Evolutionary conservation across 192 early-diverging fungal species (phyloP), one percentile per base, ranked within the genome.

Genomic region (Rhizoclosmatium sp.): DNA sequence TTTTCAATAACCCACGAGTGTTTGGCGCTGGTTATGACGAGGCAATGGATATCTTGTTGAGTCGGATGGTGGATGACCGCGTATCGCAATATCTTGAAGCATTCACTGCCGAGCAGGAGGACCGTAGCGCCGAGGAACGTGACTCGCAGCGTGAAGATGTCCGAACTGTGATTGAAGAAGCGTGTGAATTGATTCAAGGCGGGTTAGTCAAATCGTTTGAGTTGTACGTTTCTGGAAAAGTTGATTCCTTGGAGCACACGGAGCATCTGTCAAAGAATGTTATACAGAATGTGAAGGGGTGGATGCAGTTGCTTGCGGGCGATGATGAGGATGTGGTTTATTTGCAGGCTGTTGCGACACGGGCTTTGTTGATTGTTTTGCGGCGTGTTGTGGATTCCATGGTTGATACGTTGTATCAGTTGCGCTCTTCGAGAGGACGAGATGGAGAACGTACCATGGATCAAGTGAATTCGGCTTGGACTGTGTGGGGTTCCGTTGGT

Each of bases 401-500:
- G 78, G 60, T 45, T 59, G 19, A 40, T 14, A 51, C 72, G 74
- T 2, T 46, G 46, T 16, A 14, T 40, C 45, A 77, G 19, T 16
- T 39, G 9, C 9, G 10, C 7, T 9, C 19, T 9, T 42, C 23
- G 19, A 23, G 7, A 16, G 69, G 54, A 14, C 74, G 56, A 7
- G 65, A 19, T 16, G 21, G 58, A 51, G 39, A 7, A 1, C 71
- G 71, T 21, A 44, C 42, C 41, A 12, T 83, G 39, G 62, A 70
- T 2, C 79, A 84, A 16, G 67, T 84, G 3, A 82, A 78, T 61
- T 75, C 49, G 60, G 85, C 72, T 16, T 86, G 85, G 85, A 59
- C 58, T 19, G 70, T 86, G 4, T 81, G 80, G 80, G 85, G 82
- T 46, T 71, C 75, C 7, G 19, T 86, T 41, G 85, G 82, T 5